Evolutionary conservation across 164 flowering plant species (phyloP), one percentile per base, ranked within the genome.

Genomic region (Houttuynia cordata): DNA sequence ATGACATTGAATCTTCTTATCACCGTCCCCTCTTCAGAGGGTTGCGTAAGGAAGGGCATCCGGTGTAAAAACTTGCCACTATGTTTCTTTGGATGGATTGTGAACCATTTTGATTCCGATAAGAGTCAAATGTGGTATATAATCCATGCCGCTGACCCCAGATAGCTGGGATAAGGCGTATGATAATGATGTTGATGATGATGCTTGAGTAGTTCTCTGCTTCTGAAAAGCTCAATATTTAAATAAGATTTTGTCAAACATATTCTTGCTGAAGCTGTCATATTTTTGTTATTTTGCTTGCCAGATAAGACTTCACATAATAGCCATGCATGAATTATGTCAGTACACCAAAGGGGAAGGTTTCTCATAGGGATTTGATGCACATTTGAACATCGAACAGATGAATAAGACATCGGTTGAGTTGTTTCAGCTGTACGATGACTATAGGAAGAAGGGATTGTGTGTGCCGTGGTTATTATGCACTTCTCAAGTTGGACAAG

Each of bases 371-470:
- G 99, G 97, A 34, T 94, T 94, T 74, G 99, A 94, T 83, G 96
- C 99, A 8, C 99, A 94, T 69, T 93, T 94, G 58, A 94, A 91
- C 73, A 94, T 94, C 69, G 99, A 94, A 69, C 97, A 94, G 75
- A 94, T 94, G 99, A 91, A 94, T 77, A 91, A 94, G 76, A 80
- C 97, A 57, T 88, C 97, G 10, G 99, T 88, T 59, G 99, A 94
- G 56, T 73, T 94, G 70, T 94, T 94, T 70, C 96, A 94, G 70
- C 62, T 94, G 81, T 94, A 94, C 69, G 96, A 94, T 71, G 97
- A 94, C 67, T 96, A 94, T 75, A 78, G 93, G 75, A 94, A 91
- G 75, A 94, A 77, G 61, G 99, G 96, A 70, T 75, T 74, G 25
- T 58, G 62, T 73, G 64, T 91, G 18, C 76, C 83, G 99, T 60